Evolutionary conservation across 805 yeast species (phyloP), one percentile per base, ranked within the genome.

Genomic region (Pichia gijzeniarum): DNA sequence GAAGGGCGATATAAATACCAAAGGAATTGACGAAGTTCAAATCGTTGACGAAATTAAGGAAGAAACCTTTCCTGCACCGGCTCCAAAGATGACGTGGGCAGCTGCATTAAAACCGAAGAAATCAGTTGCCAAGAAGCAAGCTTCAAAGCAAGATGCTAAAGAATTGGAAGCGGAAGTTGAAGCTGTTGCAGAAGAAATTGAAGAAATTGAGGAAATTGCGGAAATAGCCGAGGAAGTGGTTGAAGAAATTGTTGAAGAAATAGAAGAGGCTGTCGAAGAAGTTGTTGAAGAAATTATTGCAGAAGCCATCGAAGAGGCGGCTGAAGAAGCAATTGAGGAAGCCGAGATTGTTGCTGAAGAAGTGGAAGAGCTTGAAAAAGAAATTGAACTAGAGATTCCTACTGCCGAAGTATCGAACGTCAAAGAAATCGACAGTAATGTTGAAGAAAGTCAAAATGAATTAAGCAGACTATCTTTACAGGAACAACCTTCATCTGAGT

Each of bases 391-490:
- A 17, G 31, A 28, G 14, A 19, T 35, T 31, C 20, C 32, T 14
- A 51, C 40, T 36, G 35, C 8, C 4, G 44, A 38, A 38, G 49
- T 43, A 22, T 27, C 44, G 20, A 35, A 16, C 12, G 39, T 32
- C 16, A 57, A 64, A 38, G 65, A 67, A 63, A 73, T 76, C 54
- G 70, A 68, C 47, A 57, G 63, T 22, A 51, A 34, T 45, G 54
- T 25, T 39, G 43, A 33, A 35, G 34, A 53, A 40, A 46, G 52
- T 30, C 47, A 49, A 31, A 33, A 43, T 22, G 39, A 49, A 37
- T 45, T 51, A 17, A 32, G 51, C 20, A 9, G 7, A n/a, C 16
- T 19, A 43, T 40, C 25, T 19, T 42, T 32, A 12, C 39, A 38
- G 27, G 43, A 44, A 32, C 19, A 43, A 19, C 16, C 28, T 17